Evolutionary conservation across 2,329 filamentous ascomycete species (phyloP).

Genomic region (Ophidiomyces ophidiicola): DNA sequence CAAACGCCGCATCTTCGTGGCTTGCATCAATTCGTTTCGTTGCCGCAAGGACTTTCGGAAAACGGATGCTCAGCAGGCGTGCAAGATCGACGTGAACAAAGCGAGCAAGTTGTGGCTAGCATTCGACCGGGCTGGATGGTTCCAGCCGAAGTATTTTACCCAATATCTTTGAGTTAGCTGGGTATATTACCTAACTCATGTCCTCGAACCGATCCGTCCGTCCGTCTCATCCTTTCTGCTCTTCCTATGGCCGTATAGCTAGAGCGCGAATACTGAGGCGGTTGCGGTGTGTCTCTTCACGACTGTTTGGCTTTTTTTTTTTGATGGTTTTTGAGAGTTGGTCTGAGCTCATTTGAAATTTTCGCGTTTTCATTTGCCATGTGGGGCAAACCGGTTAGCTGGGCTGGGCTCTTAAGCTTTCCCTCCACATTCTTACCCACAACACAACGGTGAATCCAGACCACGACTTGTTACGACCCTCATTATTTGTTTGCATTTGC

Average conservation of each 20-base stretch:
- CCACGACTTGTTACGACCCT: background rate
- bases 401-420: background rate
- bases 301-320: too few species aligned
- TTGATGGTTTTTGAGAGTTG: too few species aligned
- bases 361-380: background rate
- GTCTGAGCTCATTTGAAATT: too few species aligned
- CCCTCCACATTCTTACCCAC: background rate
- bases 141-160: constrained; percentile 45
- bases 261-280: too few species aligned
- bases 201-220: too few species aligned
- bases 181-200: too few species aligned
- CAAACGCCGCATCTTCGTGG: constrained; percentile 82
- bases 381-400: background rate
- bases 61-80: constrained; percentile 91
- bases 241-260: too few species aligned
- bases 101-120: constrained; percentile 84
- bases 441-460: background rate
- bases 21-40: constrained; percentile 53
- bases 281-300: too few species aligned
- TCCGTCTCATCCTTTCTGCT: too few species aligned
- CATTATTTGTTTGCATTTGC: too few species aligned
- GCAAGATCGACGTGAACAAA: constrained; percentile 97
- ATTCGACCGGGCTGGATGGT: constrained; percentile 78
- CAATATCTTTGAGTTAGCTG: constrained; percentile 28
- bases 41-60: constrained; percentile 79